Evolutionary conservation across 2,329 filamentous ascomycete species (phyloP), one percentile per base, ranked within the genome.

Genomic region (Aspergillus tamarii): DNA sequence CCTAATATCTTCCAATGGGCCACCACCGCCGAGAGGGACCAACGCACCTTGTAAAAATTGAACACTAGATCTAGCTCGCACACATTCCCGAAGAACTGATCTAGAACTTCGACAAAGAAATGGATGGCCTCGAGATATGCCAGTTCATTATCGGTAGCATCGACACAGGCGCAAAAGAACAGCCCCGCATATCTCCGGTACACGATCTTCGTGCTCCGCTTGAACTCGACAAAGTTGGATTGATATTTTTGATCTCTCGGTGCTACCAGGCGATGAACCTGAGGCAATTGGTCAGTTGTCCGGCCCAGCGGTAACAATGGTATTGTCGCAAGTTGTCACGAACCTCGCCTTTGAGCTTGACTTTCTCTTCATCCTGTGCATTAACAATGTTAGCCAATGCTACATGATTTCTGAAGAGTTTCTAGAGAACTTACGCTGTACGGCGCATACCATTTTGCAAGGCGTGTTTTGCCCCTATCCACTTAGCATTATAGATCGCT

Each of bases 161-260:
- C 95, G 77, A 99, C 95, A 81, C 95, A 98, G 60, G 94, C 96
- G 84, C 95, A 99, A 84, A 99, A 99, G 87, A 99, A 99, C 64
- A 99, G 88, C 0, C 95, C 95, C 0, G 95, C 95, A 81, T 99
- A 99, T 67, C 95, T 91, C 52, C 96, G 91, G 84, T 99, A 99
- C 60, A 99, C 93, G 73, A 99, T 91, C 84, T 97, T 98, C 77
- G 94, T 93, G 66, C 79, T 82, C 56, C 78, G 75, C 53, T 82
- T 80, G 71, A 89, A 89, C 73, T 99, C 95, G 85, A 99, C 95
- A 76, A 99, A 99, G 84, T 99, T 99, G 82, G 93, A 97, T 80
- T 99, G 95, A 84, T 99, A 97, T 78, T 99, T 99, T 78, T 99
- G 95, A 81, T 99, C 95, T 76, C 95, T 92, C 8, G 95, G 95